Base-by-base conservation (phyloP, 352 stramenopile species). In the Thalassiosira mediterranea region DNA sequence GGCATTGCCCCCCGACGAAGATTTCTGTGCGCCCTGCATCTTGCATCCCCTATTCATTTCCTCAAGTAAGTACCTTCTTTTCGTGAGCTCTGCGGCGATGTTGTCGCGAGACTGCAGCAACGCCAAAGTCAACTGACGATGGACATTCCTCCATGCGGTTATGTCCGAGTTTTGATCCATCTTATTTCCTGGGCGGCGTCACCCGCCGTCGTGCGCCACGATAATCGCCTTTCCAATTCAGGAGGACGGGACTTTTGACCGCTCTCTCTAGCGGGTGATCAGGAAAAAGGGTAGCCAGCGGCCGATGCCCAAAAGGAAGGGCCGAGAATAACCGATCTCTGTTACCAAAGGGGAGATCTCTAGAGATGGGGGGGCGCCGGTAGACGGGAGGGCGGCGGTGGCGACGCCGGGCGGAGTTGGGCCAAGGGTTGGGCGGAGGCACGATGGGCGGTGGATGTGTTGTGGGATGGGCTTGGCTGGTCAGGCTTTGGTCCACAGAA, bases 31-130 rank as follows among this genome's bases (percentile, higher is more conserved):
- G 23, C 29, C 31, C 58, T 46, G 54, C 17, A 58, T 32, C 34
- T 68, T 69, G 38, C 61, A 73, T n/a, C n/a, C n/a, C 59, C 71
- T 28, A 34, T 69, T 70, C 23, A 91, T 87, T 40, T 88, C 82
- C 61, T 89, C 81, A 25, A 91, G 25, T 72, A 85, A 79, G 75
- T 84, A 91, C 48, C 81, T 66, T 34, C 73, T 48, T 65, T 87
- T 80, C 7, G 66, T 28, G 34, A 88, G 81, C 48, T 86, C 80
- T 48, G 69, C 71, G 10, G 76, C 70, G 11, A 91, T 64, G 15
- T 85, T 83, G 40, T 87, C 75, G n/a, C 67, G 57, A 19, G 84
- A 79, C 38, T 82, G 51, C 11, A 77, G 40, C 0, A 88, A 63
- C 15, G 84, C 78, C 26, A 82, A 37, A 26, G 76, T 81, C 1